Percentiles rank a stretch among this genome's conserved stretches.
These are phyloP conservation scores for Monilinia fructigena DNA, from an alignment of 2,329 filamentous ascomycete genomes.

Conservation along the genomic window DNA sequence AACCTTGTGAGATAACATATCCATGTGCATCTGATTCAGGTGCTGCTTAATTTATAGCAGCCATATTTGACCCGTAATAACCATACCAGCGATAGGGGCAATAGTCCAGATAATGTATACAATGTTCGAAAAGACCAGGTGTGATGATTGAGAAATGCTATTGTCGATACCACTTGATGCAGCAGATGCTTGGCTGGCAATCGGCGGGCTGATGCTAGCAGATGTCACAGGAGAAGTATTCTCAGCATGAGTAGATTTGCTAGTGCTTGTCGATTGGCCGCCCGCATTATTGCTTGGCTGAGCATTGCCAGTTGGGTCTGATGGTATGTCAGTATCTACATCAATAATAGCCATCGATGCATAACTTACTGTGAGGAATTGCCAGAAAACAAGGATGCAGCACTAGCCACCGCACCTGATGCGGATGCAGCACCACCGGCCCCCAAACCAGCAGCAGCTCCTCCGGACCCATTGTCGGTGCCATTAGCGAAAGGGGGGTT, in stretches of 20 bases:
- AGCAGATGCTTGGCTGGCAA: conserved; percentile 20
- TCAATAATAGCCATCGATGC: neutral
- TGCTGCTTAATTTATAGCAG: conserved; percentile 7
- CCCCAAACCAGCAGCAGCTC: neutral
- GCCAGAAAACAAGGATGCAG: conserved; percentile 12
- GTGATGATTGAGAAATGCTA: conserved; percentile 9
- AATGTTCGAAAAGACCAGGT: conserved; percentile 13
- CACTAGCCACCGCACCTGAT: conserved; percentile 17
- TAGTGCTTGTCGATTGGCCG: conserved; percentile 9
- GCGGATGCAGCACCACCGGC: conserved; percentile 2
- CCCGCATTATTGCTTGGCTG: conserved; percentile 13
- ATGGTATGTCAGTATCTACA: neutral
- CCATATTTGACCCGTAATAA: conserved; percentile 21
- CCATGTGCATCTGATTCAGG: neutral
- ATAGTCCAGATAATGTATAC: conserved; percentile 13
- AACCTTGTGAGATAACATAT: conserved; percentile 8
- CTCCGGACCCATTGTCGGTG: neutral
- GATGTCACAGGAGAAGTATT: conserved; percentile 16
- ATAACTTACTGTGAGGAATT: conserved; percentile 14
- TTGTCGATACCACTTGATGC: conserved; percentile 20
- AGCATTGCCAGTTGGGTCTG: conserved; percentile 17
- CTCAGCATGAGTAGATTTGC: conserved; percentile 14
- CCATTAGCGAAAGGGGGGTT: conserved; percentile 16
- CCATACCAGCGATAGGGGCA: conserved; percentile 8
- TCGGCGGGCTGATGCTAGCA: conserved; percentile 16